These are phyloP conservation scores for Aspergillus panamensis DNA, from an alignment of 495 filamentous ascomycete species.

Conservation along the genomic window DNA sequence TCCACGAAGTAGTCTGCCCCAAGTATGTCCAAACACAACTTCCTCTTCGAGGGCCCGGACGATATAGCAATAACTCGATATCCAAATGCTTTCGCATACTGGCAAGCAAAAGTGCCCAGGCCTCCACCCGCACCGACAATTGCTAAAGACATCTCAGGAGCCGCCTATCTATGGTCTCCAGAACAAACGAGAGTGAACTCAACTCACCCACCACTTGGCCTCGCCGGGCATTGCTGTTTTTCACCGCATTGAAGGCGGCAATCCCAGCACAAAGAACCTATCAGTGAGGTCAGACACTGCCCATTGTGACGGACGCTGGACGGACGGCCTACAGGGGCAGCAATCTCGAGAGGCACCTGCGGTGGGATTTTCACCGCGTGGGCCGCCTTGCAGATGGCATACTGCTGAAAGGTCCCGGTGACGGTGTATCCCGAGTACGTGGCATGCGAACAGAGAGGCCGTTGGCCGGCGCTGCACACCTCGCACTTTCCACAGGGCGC, in stretches of 20 bases:
- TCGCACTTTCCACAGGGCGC: slow-evolving; percentile 65
- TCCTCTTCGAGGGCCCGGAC: slow-evolving; percentile 70
- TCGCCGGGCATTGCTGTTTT: slow-evolving; percentile 66
- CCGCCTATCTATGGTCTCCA: neutral
- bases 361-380: slow-evolving; percentile 73
- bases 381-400: slow-evolving; percentile 71
- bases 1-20: slow-evolving; percentile 22
- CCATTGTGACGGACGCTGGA: too few species aligned
- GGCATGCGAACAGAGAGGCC: slow-evolving; percentile 63
- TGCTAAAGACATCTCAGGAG: slow-evolving; percentile 33
- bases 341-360: slow-evolving; percentile 62
- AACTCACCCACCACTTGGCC: slow-evolving; percentile 58
- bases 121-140: slow-evolving; percentile 86
- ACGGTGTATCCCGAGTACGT: slow-evolving; percentile 63
- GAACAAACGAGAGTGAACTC: too few species aligned
- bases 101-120: slow-evolving; percentile 71
- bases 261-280: slow-evolving; percentile 73
- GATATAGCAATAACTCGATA: slow-evolving; percentile 71
- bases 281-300: neutral
- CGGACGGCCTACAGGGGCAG: slow-evolving; percentile 49
- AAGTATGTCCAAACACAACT: slow-evolving; percentile 62
- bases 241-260: slow-evolving; percentile 84
- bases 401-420: slow-evolving; percentile 54
- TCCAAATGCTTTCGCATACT: slow-evolving; percentile 84
- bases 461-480: slow-evolving; percentile 62